Percentiles rank a stretch among this genome's conserved stretches.
phyloP scores from a whole-genome alignment of 768 basidiomycete genomes.

The Kwoniella heveanensis region DNA sequence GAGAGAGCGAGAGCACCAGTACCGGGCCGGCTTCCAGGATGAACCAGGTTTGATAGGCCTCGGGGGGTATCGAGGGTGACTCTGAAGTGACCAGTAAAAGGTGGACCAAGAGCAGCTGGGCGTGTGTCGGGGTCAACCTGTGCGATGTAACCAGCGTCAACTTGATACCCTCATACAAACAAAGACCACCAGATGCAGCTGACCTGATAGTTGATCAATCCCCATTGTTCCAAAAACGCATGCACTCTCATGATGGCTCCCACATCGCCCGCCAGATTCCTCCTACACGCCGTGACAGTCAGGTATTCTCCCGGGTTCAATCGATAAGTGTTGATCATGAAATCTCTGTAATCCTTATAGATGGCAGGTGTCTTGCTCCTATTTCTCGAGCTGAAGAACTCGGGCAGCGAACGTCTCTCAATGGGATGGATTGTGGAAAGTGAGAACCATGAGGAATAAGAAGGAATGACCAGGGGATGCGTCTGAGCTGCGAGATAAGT shows the following conservation, averaged over 20 bases:
- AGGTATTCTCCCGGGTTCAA: slow-evolving; percentile 91
- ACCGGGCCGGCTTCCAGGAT: slow-evolving; percentile 58
- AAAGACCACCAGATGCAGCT: slow-evolving; percentile 35
- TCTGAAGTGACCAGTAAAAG: slow-evolving; percentile 98
- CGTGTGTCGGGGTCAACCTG: slow-evolving; percentile 97
- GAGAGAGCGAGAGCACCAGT: slow-evolving; percentile 59
- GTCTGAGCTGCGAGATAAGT: slow-evolving; percentile 97
- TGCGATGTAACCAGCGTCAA: too few species aligned
- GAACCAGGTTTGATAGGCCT: slow-evolving; percentile 86
- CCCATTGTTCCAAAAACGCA: slow-evolving; percentile 98
- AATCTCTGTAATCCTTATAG: slow-evolving; percentile 99
- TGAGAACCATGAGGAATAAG: slow-evolving; percentile 97
- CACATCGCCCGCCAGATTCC: slow-evolving; percentile 96
- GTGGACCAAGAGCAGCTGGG: slow-evolving; percentile 89
- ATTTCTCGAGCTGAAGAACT: slow-evolving; percentile 97
- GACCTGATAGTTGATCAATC: slow-evolving; percentile 97
- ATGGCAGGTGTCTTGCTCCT: slow-evolving; percentile 92
- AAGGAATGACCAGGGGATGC: slow-evolving; percentile 94
- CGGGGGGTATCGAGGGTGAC: slow-evolving; percentile 95
- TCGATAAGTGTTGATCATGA: slow-evolving; percentile 98
- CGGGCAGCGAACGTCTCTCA: slow-evolving; percentile 87
- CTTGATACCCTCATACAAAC: too few species aligned
- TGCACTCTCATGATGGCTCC: slow-evolving; percentile 99
- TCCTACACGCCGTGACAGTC: slow-evolving; percentile 92
- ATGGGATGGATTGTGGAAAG: slow-evolving; percentile 91